Percentiles rank a stretch among this genome's conserved stretches.
Conservation (phyloP, 2,329 filamentous ascomycete species). For the Penicillium rolfsii region DNA sequence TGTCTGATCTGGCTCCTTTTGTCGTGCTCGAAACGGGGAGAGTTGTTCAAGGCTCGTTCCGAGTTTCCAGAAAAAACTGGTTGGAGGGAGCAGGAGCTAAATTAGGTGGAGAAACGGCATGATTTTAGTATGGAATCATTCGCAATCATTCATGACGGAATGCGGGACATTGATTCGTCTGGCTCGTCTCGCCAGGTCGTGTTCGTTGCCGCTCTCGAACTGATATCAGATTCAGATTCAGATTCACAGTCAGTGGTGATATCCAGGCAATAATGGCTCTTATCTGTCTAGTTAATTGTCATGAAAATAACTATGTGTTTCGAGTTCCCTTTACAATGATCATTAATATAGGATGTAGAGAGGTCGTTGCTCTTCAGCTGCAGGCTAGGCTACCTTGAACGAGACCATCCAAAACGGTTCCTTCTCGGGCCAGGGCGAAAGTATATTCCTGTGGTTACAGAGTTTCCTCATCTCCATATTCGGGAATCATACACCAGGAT, state of each 20-base stretch:
- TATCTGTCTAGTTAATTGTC: not conserved
- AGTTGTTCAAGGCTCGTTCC: not conserved
- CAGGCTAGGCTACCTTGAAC: not conserved
- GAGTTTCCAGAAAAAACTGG: not conserved
- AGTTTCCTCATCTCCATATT: not conserved
- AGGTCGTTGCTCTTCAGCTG: not conserved
- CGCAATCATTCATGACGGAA: not conserved
- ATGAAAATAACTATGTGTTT: not conserved
- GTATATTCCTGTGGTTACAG: not conserved
- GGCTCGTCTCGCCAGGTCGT: not conserved
- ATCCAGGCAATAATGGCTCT: not conserved
- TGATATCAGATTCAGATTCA: not conserved
- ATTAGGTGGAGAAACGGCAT: not conserved
- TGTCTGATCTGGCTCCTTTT: not conserved
- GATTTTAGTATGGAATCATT: not conserved
- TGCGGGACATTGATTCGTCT: not conserved
- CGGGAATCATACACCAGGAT: not conserved
- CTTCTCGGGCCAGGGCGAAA: not conserved
- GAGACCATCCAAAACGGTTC: not conserved
- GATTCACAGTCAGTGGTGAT: not conserved
- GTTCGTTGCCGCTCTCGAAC: not conserved
- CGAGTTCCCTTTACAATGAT: not conserved
- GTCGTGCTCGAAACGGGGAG: not conserved
- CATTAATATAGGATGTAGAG: not conserved
- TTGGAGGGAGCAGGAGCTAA: not conserved